A percentile compares a stretch with the other conserved stretches of the same genome.
Evolutionary conservation across 2,329 filamentous ascomycete genomes (phyloP).

Genomic region (Tolypocladium ovalisporum): DNA sequence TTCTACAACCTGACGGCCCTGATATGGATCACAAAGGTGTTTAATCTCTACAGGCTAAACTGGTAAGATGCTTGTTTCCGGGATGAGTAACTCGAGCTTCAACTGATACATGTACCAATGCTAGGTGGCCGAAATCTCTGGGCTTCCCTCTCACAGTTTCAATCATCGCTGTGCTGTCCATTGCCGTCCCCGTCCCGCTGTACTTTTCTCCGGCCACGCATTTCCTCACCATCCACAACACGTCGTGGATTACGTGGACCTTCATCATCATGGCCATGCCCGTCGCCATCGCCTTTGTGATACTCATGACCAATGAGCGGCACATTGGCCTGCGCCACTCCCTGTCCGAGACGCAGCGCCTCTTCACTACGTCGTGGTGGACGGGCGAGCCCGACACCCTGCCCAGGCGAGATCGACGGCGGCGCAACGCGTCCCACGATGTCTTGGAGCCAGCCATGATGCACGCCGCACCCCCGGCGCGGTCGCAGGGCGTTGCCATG

Average conservation of each 20-base stretch:
- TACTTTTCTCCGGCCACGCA: slow-evolving; percentile 43
- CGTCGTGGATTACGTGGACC: slow-evolving; percentile 58
- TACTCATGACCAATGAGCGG: slow-evolving; percentile 52
- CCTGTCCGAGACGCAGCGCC: slow-evolving; percentile 55
- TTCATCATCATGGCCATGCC: slow-evolving; percentile 61
- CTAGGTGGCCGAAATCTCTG: slow-evolving; percentile 50
- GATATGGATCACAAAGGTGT: slow-evolving; percentile 62
- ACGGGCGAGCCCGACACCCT: slow-evolving; percentile 43
- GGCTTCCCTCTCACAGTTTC: slow-evolving; percentile 55
- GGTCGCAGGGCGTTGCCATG: slow-evolving; percentile 26
- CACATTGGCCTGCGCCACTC: slow-evolving; percentile 50
- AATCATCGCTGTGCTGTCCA: slow-evolving; percentile 48
- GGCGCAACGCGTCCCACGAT: slow-evolving; percentile 13
- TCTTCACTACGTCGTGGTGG: slow-evolving; percentile 58
- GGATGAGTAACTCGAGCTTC: background rate
- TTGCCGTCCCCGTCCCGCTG: slow-evolving; percentile 47
- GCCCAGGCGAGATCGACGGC: slow-evolving; percentile 4
- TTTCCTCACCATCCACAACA: slow-evolving; percentile 51
- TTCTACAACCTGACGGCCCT: slow-evolving; percentile 58
- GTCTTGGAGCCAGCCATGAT: slow-evolving; percentile 26
- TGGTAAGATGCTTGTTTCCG: too few relatives aligned
- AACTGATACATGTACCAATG: background rate
- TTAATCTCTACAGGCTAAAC: slow-evolving; percentile 60
- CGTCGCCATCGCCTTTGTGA: slow-evolving; percentile 53
- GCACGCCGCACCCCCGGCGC: slow-evolving; percentile 12